phyloP scores from a whole-genome alignment of 129 eudicot genomes.

The Mikania micrantha region DNA sequence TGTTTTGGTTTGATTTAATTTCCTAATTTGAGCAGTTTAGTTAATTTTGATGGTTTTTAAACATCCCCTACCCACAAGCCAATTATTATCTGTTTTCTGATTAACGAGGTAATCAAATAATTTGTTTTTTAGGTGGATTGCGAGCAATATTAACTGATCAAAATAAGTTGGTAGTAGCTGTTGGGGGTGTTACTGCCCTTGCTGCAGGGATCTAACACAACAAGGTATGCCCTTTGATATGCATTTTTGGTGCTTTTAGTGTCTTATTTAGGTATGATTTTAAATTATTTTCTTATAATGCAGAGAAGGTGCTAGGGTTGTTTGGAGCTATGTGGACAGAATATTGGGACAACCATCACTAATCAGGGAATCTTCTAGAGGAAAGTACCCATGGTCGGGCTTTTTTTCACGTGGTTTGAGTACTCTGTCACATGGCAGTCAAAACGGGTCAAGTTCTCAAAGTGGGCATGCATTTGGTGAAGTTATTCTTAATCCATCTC shows the following conservation, averaged over 20 bases:
- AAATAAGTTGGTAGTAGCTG: constrained; percentile 92
- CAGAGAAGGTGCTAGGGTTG: constrained; percentile 98
- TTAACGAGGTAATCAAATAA: not conserved
- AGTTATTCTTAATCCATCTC: constrained; percentile 79
- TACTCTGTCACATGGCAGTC: constrained; percentile 36
- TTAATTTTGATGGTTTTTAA: too few species aligned
- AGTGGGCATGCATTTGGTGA: constrained; percentile 89
- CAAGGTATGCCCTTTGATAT: constrained; percentile 53
- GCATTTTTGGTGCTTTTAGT: not conserved
- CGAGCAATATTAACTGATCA: constrained; percentile 90
- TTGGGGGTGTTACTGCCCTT: constrained; percentile 96
- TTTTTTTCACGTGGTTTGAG: constrained; percentile 58
- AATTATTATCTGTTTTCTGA: not conserved
- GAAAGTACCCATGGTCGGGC: constrained; percentile 97
- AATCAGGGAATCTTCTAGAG: constrained; percentile 90
- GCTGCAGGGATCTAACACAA: constrained; percentile 97
- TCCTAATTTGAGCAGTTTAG: too few species aligned
- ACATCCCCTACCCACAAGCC: too few species aligned
- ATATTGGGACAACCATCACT: constrained; percentile 96
- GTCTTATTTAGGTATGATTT: too few species aligned
- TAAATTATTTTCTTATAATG: constrained; percentile 15
- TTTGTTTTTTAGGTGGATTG: constrained; percentile 65
- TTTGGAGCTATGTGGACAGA: constrained; percentile 97
- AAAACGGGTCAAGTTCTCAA: constrained; percentile 27
- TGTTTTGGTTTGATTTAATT: too few species aligned